Conservation (phyloP, 805 yeast genomes). For the Starmerella vitae region DNA sequence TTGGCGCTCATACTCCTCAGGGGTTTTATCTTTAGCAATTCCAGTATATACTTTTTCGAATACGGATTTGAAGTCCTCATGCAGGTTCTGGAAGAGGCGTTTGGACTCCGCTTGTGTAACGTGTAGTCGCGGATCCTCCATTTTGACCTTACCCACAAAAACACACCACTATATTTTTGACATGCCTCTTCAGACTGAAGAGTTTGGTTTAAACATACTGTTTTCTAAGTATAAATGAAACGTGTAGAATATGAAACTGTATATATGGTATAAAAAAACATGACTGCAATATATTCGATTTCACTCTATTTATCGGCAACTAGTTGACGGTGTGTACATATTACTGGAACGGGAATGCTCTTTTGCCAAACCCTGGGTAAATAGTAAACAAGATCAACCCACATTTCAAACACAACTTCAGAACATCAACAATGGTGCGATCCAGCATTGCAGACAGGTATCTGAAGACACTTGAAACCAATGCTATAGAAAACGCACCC, state of each 20-base stretch:
- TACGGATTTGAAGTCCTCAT: constrained; percentile 1
- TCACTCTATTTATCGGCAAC: too few species aligned
- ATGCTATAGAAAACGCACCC: constrained; percentile 16
- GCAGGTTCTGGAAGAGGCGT: constrained; percentile 10
- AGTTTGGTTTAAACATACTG: too few species aligned
- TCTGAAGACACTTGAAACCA: constrained; percentile 20
- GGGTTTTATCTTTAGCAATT: not conserved
- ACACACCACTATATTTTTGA: not conserved
- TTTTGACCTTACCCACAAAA: constrained; percentile 1
- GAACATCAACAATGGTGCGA: constrained; percentile 9
- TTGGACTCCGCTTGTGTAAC: constrained; percentile 10
- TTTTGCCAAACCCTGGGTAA: not conserved
- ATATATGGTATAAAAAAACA: too few species aligned
- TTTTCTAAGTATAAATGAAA: too few species aligned
- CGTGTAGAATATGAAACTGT: too few species aligned
- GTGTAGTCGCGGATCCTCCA: constrained; percentile 6
- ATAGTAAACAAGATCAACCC: not conserved
- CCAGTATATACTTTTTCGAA: constrained; percentile 29
- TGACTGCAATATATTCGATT: too few species aligned
- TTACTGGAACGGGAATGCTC: not conserved
- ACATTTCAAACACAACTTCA: constrained; percentile 9
- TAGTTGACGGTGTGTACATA: not conserved
- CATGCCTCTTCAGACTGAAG: too few species aligned
- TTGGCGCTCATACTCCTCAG: constrained; percentile 11
- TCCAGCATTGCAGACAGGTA: constrained; percentile 20